phyloP scores from a whole-genome alignment of 768 basidiomycete species.

The Termitomyces bulborhizus region DNA sequence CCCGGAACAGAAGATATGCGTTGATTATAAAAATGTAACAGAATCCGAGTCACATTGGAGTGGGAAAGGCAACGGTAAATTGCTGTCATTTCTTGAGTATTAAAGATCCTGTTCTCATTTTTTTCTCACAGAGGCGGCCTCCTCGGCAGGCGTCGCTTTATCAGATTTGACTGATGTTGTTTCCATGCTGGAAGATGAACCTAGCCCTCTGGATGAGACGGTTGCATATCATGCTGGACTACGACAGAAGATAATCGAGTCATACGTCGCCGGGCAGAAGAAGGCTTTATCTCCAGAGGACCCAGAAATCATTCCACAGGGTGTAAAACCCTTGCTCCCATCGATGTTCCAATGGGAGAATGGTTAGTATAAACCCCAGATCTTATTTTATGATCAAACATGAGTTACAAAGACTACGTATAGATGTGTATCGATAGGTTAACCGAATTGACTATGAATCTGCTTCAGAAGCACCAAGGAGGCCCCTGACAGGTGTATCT shows the following conservation, averaged over 20 bases:
- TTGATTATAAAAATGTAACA: conserved; percentile 20
- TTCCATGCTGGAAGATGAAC: conserved; percentile 3
- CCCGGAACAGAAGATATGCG: conserved; percentile 15
- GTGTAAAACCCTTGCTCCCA: background rate
- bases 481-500: conserved; percentile 36
- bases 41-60: conserved; percentile 39
- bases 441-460: background rate
- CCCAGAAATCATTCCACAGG: background rate
- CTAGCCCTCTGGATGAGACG: background rate
- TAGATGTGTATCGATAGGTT: background rate
- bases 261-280: background rate
- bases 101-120: conserved; percentile 3
- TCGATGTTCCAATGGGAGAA: background rate
- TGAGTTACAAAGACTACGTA: background rate
- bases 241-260: background rate
- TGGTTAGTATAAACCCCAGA: background rate
- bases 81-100: background rate
- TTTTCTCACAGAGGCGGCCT: conserved; percentile 22
- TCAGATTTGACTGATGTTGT: conserved; percentile 4
- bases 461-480: conserved; percentile 12
- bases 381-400: background rate
- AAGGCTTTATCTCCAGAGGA: background rate
- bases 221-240: background rate
- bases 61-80: conserved; percentile 32
- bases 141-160: conserved; percentile 26